phyloP scores from a whole-genome alignment of 768 basidiomycete species.

The Phaeolepiota aurea region DNA sequence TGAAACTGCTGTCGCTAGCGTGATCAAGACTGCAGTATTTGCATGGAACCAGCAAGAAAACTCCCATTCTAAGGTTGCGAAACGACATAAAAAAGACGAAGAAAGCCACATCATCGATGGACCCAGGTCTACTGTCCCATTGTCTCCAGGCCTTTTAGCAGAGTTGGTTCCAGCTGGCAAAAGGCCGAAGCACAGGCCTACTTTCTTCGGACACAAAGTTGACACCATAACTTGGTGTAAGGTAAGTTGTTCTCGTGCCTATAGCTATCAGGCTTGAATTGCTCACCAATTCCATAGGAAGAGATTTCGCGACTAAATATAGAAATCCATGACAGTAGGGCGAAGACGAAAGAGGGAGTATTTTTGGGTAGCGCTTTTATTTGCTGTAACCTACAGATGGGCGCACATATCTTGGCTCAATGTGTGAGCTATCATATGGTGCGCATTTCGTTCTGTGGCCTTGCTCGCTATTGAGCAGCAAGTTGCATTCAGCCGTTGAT shows the following conservation, averaged over 20 bases:
- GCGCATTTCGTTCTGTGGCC: conserved; percentile 2
- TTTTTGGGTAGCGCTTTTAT: conserved; percentile 54
- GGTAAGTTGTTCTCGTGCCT: conserved; percentile 18
- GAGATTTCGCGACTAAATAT: conserved; percentile 42
- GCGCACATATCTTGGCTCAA: conserved; percentile 64
- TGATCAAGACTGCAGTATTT: conserved; percentile 33
- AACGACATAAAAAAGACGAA: conserved; percentile 17
- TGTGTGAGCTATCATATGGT: conserved; percentile 46
- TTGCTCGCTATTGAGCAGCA: neutral
- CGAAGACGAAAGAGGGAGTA: conserved; percentile 29
- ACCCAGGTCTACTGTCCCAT: conserved; percentile 13
- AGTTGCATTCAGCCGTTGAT: conserved; percentile 29
- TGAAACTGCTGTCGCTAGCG: conserved; percentile 44
- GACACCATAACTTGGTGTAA: conserved; percentile 61
- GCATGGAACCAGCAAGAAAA: conserved; percentile 31
- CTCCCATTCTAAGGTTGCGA: conserved; percentile 21
- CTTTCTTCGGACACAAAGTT: conserved; percentile 48
- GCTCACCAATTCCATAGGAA: conserved; percentile 19
- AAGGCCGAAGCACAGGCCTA: conserved; percentile 46
- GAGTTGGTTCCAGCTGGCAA: conserved; percentile 41
- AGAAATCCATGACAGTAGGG: conserved; percentile 31
- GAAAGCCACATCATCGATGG: conserved; percentile 11
- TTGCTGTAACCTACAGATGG: conserved; percentile 63
- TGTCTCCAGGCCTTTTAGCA: conserved; percentile 29
- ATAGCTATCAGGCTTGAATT: neutral